Base-by-base conservation (phyloP, 2,329 filamentous ascomycete genomes). In the Fusarium burgessii region DNA sequence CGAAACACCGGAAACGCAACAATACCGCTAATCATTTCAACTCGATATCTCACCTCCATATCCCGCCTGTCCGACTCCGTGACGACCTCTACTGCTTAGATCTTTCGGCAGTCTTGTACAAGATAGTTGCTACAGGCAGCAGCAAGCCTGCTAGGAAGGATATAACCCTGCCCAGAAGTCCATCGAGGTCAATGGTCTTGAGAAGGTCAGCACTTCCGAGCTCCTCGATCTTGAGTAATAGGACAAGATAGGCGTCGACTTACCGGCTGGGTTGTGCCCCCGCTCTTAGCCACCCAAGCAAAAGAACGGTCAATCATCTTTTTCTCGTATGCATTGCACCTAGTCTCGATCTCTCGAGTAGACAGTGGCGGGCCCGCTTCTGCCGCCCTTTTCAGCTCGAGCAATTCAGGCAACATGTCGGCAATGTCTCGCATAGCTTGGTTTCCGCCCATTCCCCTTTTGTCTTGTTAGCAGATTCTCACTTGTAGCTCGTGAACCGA, bases 401-500 rank as follows among this genome's bases (percentile, higher is more conserved):
- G 25, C 14, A 54, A 23, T 11, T 54, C 36, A 0, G 50, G 50
- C 7, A 54, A 14, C 2, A 42, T 6, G n/a, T 54, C 50, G n/a
- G 27, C 50, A 7, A 42, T 2, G 15, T 54, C 36, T 0, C 25
- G n/a, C 50, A 42, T 54, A 7, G 50, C 50, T 54, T 42, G 50
- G 25, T 54, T 54, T 7, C 50, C 50, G 7, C 36, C 36, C 36
- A 54, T 54, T 33, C 27, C 50, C 11, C 50, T 42, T 18, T 2
- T 33, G 1, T 3, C 5, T 25, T 1, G 27, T 54, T 10, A 42
- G 27, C 14, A 23, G 13, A 27, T 14, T 43, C 9, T 25, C 3
- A 10, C 1, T 17, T 17, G n/a, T 10, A 1, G 2, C 15, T 17
- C 18, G 4, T 17, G 14, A 10, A 7, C 5, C 10, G 8, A 42